A percentile compares a stretch with the other conserved stretches of the same genome.
phyloP scores from a whole-genome alignment of 2,329 filamentous ascomycete species.

The Gnomoniopsis sp. region DNA sequence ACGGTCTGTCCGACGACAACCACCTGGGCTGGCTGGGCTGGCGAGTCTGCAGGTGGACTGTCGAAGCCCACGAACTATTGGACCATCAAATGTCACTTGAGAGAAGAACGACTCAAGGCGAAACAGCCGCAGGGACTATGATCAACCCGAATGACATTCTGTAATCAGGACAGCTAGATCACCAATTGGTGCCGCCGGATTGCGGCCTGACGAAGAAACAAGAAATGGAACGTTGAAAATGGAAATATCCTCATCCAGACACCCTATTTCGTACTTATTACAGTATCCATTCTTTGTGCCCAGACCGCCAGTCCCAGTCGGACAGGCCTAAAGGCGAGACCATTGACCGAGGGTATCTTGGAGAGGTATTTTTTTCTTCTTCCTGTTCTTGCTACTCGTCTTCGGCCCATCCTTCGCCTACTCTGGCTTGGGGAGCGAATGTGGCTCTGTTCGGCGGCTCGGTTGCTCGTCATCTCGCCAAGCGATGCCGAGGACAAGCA shows the following conservation, averaged over 20 bases:
- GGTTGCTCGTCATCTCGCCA: constrained; percentile 17
- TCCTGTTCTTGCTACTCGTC: no score
- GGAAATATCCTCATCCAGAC: constrained; percentile 8
- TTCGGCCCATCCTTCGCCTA: no score
- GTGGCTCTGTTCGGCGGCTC: constrained; percentile 1
- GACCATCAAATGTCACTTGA: no score
- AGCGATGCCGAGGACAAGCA: constrained; percentile 16
- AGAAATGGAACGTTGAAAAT: not conserved
- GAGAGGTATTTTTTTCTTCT: no score
- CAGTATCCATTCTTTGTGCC: not conserved
- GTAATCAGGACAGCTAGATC: not conserved
- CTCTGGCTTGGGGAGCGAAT: not conserved
- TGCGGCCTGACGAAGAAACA: no score
- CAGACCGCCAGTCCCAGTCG: constrained; percentile 14
- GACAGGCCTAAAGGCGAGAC: not conserved
- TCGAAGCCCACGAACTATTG: no score
- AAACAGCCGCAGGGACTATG: no score
- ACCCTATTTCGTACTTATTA: not conserved
- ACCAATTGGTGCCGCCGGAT: constrained; percentile 14
- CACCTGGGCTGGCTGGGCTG: no score
- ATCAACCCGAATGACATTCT: no score
- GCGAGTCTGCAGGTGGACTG: no score
- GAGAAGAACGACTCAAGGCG: no score
- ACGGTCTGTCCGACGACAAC: no score
- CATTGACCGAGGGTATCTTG: not conserved